phyloP scores from a whole-genome alignment of 805 yeast species.

The Sugiyamaella boreocaroliniensis region DNA sequence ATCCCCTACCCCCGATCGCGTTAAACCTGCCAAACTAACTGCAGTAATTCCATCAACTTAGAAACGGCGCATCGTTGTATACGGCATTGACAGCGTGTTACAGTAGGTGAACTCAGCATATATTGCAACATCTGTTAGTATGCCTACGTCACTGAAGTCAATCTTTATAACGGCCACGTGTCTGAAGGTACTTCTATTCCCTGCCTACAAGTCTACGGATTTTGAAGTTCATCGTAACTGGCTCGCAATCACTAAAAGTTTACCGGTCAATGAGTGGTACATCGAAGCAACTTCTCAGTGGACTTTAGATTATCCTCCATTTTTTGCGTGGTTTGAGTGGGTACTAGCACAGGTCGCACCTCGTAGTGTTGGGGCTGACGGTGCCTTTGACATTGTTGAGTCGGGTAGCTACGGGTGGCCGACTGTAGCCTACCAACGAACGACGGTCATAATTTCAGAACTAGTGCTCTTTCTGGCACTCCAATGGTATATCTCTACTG shows the following conservation, averaged over 20 bases:
- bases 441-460: conserved; percentile 75
- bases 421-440: conserved; percentile 76
- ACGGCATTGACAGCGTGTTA: neutral
- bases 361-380: conserved; percentile 53
- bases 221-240: conserved; percentile 97
- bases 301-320: conserved; percentile 97
- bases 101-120: conserved; percentile 4
- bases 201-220: conserved; percentile 89
- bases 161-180: conserved; percentile 59
- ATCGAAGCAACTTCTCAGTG: conserved; percentile 72
- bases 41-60: too few species aligned
- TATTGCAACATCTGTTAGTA: conserved; percentile 5
- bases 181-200: conserved; percentile 55
- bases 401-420: conserved; percentile 66
- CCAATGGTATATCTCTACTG: conserved; percentile 58
- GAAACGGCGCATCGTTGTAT: neutral
- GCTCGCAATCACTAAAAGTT: conserved; percentile 78
- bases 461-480: conserved; percentile 59
- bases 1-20: too few species aligned
- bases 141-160: conserved; percentile 49
- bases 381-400: conserved; percentile 63
- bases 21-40: too few species aligned
- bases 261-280: conserved; percentile 82
- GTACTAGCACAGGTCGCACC: conserved; percentile 67
- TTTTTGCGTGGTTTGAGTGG: conserved; percentile 95